Conservation (phyloP, 208 protist genomes). For the Leishmania guyanensis region DNA sequence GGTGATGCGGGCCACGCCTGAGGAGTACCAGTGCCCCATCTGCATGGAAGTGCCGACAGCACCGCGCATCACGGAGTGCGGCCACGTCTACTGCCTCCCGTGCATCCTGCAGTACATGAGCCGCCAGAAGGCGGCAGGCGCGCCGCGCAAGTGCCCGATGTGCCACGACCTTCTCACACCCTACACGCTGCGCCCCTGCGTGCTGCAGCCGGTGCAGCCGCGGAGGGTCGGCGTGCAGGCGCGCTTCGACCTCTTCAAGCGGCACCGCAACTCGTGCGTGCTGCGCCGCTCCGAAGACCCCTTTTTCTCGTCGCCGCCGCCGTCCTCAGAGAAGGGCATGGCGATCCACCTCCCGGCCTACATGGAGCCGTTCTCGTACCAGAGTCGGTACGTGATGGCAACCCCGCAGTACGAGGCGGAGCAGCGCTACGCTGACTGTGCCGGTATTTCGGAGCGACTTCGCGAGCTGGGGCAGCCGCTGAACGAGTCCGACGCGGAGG, state of each 20-base stretch:
- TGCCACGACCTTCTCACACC: conserved; percentile 60
- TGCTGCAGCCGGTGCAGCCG: conserved; percentile 47
- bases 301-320: conserved; percentile 6
- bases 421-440: conserved; percentile 51
- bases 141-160: conserved; percentile 74
- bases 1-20: conserved; percentile 66
- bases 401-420: conserved; percentile 54
- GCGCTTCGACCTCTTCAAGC: conserved; percentile 73
- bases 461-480: conserved; percentile 54
- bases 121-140: conserved; percentile 39
- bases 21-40: conserved; percentile 86
- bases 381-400: conserved; percentile 76
- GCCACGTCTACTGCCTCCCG: conserved; percentile 81
- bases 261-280: conserved; percentile 55
- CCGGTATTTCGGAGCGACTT: conserved; percentile 55
- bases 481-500: conserved; percentile 55
- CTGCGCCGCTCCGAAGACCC: conserved; percentile 77
- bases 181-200: conserved; percentile 61
- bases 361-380: conserved; percentile 47
- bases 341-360: conserved; percentile 48
- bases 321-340: neutral
- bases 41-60: conserved; percentile 73
- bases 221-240: conserved; percentile 34
- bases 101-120: conserved; percentile 80
- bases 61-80: conserved; percentile 86